A percentile compares a stretch with the other conserved stretches of the same genome.
Evolutionary conservation across 1,139 yeast genomes (phyloP).

Genomic region (Suhomyces ambrosiae): DNA sequence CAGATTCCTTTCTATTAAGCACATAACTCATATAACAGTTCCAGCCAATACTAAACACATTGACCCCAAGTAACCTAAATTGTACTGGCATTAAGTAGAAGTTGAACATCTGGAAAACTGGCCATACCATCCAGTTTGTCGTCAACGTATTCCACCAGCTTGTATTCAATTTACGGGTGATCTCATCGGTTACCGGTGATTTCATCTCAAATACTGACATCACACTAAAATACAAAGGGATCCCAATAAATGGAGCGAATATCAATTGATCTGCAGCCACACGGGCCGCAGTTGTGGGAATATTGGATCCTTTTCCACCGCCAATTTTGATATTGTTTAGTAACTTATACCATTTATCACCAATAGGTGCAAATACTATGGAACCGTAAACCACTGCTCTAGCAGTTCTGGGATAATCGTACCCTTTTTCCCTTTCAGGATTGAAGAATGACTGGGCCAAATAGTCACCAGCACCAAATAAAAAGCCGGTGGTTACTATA

Average conservation of each 20-base stretch:
- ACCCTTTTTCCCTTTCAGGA: conserved; percentile 15
- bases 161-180: conserved; percentile 41
- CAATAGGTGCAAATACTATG: conserved; percentile 45
- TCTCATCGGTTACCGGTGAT: conserved; percentile 27
- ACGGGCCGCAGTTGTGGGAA: conserved; percentile 23
- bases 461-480: conserved; percentile 46
- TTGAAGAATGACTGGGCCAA: conserved; percentile 40
- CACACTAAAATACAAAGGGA: conserved; percentile 66
- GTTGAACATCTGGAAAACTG: conserved; percentile 72
- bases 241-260: conserved; percentile 74
- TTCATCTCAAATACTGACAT: conserved; percentile 65
- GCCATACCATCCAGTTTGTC: conserved; percentile 89
- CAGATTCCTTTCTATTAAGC: conserved; percentile 11
- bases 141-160: conserved; percentile 63
- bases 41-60: conserved; percentile 79
- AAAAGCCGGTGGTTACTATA: conserved; percentile 40
- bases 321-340: conserved; percentile 23
- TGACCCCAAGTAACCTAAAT: conserved; percentile 67
- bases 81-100: conserved; percentile 72
- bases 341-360: conserved; percentile 43
- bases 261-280: conserved; percentile 71
- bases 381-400: conserved; percentile 43
- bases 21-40: conserved; percentile 69
- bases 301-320: background rate
- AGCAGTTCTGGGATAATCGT: conserved; percentile 33